phyloP scores from a whole-genome alignment of 2,329 filamentous ascomycete genomes.

The Monosporascus ibericus region DNA sequence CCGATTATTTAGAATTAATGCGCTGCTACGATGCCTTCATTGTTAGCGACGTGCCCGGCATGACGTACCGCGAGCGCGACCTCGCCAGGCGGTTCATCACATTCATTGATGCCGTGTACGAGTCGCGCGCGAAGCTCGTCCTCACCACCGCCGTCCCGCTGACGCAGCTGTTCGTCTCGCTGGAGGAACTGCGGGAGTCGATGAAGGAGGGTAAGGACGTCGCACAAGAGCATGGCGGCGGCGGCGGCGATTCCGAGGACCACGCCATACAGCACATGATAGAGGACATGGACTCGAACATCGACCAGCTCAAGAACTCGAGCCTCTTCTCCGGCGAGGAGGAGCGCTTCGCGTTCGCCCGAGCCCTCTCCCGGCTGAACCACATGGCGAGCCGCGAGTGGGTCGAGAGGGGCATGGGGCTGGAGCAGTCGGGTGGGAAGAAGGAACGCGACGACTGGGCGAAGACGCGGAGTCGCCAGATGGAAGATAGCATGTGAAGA shows the following conservation, averaged over 20 bases:
- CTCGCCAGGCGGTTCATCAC: conserved; percentile 92
- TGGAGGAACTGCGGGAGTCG: conserved; percentile 59
- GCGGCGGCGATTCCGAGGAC: conserved; percentile 39
- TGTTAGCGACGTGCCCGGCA: conserved; percentile 83
- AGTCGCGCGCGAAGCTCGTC: conserved; percentile 87
- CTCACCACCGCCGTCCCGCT: conserved; percentile 84
- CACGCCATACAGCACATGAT: conserved; percentile 74
- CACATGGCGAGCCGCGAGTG: conserved; percentile 96
- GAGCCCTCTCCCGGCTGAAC: conserved; percentile 74
- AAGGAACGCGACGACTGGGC: conserved; percentile 59
- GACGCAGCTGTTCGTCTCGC: conserved; percentile 76
- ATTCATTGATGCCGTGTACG: conserved; percentile 94
- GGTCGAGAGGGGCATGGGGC: conserved; percentile 75
- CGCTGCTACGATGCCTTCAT: conserved; percentile 89
- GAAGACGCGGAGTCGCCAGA: conserved; percentile 59
- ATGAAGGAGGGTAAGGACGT: conserved; percentile 40
- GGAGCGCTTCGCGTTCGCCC: conserved; percentile 91
- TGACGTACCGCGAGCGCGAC: conserved; percentile 82
- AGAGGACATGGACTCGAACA: conserved; percentile 82
- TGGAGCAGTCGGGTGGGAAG: conserved; percentile 60
- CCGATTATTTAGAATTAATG: conserved; percentile 90
- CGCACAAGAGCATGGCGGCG: conserved; percentile 28
- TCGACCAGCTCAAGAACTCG: conserved; percentile 76
- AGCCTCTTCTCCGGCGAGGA: conserved; percentile 91
- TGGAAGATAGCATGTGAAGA: conserved; percentile 59